These are phyloP conservation scores for Silene coronaria DNA, from an alignment of 179 eudicot genomes.

Conservation along the genomic window DNA sequence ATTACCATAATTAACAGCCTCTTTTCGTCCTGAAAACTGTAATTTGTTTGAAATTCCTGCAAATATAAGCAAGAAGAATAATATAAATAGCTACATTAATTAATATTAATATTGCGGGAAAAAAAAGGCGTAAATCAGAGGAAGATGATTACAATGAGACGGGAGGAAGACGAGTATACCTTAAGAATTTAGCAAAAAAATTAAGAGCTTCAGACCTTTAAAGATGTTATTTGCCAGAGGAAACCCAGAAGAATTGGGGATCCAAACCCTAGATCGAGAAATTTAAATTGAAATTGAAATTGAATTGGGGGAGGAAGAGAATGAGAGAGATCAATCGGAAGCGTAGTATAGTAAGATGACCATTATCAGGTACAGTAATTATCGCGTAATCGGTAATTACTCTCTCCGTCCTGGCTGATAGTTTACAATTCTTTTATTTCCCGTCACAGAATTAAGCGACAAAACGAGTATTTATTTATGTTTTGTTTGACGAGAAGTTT, in stretches of 20 bases:
- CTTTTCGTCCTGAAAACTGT: slow-evolving; percentile 6
- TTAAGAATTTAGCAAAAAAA: neutral
- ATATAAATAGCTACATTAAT: neutral
- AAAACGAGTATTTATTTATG: no score
- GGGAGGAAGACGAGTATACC: slow-evolving; percentile 8
- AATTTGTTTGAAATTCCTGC: neutral
- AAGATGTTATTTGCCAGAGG: no score
- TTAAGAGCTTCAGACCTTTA: neutral
- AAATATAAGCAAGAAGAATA: neutral
- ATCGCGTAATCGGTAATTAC: no score
- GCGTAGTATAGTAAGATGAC: no score
- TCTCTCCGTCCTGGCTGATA: no score
- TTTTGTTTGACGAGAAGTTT: no score
- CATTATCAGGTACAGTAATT: no score
- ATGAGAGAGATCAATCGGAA: no score
- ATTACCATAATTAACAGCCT: slow-evolving; percentile 20
- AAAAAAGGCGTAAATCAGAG: no score
- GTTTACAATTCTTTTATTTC: no score
- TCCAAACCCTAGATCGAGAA: slow-evolving; percentile 8
- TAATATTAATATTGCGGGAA: no score
- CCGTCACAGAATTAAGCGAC: no score
- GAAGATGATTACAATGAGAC: neutral
- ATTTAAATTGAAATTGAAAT: slow-evolving; percentile 4
- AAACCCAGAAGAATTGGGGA: neutral
- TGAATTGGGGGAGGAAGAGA: neutral